These are phyloP conservation scores for Catharanthus roseus DNA, from an alignment of 257 asterid species.

Conservation along the genomic window DNA sequence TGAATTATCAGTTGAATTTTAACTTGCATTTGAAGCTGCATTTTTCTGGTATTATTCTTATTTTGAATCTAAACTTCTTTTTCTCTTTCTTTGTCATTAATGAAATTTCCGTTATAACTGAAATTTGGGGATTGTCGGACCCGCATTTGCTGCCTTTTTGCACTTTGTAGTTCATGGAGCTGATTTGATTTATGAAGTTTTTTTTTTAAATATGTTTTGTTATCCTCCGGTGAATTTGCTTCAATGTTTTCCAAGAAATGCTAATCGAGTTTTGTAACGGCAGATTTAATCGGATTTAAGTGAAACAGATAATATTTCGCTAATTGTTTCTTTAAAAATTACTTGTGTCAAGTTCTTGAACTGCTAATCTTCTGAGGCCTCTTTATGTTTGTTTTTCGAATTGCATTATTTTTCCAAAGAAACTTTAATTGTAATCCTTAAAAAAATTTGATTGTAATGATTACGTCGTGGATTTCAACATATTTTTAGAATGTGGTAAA, in stretches of 20 bases:
- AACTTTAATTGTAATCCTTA: not conserved
- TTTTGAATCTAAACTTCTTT: not conserved
- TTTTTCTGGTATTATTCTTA: slow-evolving; percentile 6
- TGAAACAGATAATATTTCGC: not conserved
- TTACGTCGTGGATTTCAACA: slow-evolving; percentile 5
- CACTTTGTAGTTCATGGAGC: not conserved
- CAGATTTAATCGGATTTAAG: not conserved
- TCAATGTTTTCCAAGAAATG: not conserved
- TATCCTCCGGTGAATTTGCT: not conserved
- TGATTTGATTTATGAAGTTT: not conserved
- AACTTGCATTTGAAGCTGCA: slow-evolving; percentile 13
- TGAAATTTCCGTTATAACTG: not conserved
- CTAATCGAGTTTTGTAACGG: not conserved
- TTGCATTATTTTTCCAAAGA: not conserved
- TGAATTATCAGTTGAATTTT: slow-evolving; percentile 9
- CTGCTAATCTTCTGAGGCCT: not conserved
- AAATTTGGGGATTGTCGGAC: not conserved
- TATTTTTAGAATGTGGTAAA: not conserved
- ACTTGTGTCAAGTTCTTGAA: slow-evolving; percentile 7
- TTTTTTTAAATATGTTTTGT: no score
- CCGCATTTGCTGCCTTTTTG: slow-evolving; percentile 1
- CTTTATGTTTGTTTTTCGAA: not conserved
- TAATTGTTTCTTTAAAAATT: not conserved
- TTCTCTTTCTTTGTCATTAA: not conserved
- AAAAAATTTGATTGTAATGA: no score